Conservation (phyloP, 129 eudicot genomes). For the Pseudognaphalium luteoalbum region DNA sequence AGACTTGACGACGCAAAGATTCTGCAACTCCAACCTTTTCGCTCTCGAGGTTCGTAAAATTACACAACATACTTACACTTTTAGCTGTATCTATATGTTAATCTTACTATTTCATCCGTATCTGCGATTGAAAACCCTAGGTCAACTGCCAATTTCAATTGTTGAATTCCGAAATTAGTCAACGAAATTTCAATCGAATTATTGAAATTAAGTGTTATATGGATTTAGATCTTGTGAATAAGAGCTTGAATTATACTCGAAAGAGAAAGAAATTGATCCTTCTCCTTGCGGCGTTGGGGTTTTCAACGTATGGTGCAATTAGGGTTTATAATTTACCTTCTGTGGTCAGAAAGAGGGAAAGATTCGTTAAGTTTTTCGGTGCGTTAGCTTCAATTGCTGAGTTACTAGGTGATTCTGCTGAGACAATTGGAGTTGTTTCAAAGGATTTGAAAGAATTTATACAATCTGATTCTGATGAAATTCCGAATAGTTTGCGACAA, state of each 20-base stretch:
- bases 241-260: slow-evolving; percentile 45
- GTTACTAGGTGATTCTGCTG: slow-evolving; percentile 76
- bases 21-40: slow-evolving; percentile 23
- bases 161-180: slow-evolving; percentile 11
- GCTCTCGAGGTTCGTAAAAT: slow-evolving; percentile 29
- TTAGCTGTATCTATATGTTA: slow-evolving; percentile 17
- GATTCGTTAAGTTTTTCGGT: slow-evolving; percentile 47
- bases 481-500: slow-evolving; percentile 84
- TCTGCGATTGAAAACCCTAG: slow-evolving; percentile 29
- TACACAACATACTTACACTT: slow-evolving; percentile 4
- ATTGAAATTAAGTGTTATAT: slow-evolving; percentile 27
- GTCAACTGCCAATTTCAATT: slow-evolving; percentile 6
- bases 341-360: slow-evolving; percentile 61
- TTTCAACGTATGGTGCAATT: slow-evolving; percentile 59
- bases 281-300: slow-evolving; percentile 51
- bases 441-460: slow-evolving; percentile 76
- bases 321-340: slow-evolving; percentile 68
- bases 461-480: slow-evolving; percentile 76
- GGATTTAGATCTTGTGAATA: slow-evolving; percentile 59
- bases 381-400: slow-evolving; percentile 62
- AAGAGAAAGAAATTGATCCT: slow-evolving; percentile 57
- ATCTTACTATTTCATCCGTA: slow-evolving; percentile 5
- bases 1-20: slow-evolving; percentile 33
- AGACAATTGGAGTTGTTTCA: slow-evolving; percentile 66
- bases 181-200: not conserved